A percentile compares a stretch with the other conserved stretches of the same genome.
phyloP scores from a whole-genome alignment of 169 alveolate species.

The Cryptosporidium bovis region DNA sequence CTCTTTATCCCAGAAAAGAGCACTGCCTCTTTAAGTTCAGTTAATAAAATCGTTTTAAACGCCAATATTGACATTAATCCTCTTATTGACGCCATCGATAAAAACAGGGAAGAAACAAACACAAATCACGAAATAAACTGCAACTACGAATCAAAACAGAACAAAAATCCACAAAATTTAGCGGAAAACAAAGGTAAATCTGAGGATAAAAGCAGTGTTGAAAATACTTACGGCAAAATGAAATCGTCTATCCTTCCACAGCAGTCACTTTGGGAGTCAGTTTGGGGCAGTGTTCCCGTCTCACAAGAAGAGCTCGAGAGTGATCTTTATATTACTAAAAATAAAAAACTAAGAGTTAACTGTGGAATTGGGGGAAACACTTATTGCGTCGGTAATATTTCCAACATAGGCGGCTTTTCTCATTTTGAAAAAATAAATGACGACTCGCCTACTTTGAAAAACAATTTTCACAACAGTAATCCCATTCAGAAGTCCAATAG shows the following conservation, averaged over 20 bases:
- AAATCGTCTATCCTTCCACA: conserved; percentile 56
- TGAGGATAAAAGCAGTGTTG: not conserved
- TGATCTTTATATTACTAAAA: conserved; percentile 44
- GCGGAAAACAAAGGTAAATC: not conserved
- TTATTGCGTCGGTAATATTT: too few species aligned
- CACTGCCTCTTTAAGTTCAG: too few species aligned
- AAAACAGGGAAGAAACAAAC: too few species aligned
- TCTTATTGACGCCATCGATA: too few species aligned
- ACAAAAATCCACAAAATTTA: not conserved
- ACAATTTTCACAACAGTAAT: not conserved
- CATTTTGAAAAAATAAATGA: not conserved
- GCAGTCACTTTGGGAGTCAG: conserved; percentile 73
- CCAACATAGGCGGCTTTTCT: too few species aligned
- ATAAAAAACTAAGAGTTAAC: conserved; percentile 10
- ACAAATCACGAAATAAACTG: too few species aligned
- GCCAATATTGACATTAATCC: too few species aligned
- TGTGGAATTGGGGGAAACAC: not conserved
- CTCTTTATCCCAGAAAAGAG: too few species aligned
- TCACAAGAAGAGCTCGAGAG: conserved; percentile 50
- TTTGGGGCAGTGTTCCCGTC: conserved; percentile 59
- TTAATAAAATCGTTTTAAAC: too few species aligned
- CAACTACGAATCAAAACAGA: not conserved
- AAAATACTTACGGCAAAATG: conserved; percentile 46
- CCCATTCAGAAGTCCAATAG: too few species aligned
- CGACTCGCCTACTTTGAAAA: not conserved